phyloP scores from a whole-genome alignment of 352 stramenopile species.

The Phytophthora sojae region DNA sequence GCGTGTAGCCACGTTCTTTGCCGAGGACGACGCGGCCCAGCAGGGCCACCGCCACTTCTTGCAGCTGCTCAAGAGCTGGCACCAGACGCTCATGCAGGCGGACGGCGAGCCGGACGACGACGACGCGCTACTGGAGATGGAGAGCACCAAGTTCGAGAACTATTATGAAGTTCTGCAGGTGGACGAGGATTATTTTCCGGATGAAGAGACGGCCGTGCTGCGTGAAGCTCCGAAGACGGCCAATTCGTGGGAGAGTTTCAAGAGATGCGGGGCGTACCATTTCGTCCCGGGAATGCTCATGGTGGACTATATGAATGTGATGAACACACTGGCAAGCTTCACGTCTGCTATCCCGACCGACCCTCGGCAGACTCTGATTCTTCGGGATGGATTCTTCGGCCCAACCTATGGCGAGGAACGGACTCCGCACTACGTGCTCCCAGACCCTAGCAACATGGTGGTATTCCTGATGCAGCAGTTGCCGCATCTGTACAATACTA shows the following conservation, averaged over 20 bases:
- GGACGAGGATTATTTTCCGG: constrained; percentile 33
- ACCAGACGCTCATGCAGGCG: constrained; percentile 9
- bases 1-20: constrained; percentile 28
- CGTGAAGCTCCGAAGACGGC: constrained; percentile 1
- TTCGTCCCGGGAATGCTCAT: constrained; percentile 35
- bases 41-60: constrained; percentile 23
- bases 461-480: constrained; percentile 36
- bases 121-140: constrained; percentile 4
- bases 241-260: constrained; percentile 14
- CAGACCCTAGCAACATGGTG: constrained; percentile 21
- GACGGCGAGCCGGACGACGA: neutral
- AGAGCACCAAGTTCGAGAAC: constrained; percentile 23
- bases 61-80: constrained; percentile 16
- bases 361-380: neutral
- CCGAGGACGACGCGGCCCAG: constrained; percentile 6
- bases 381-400: constrained; percentile 31
- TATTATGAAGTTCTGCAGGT: constrained; percentile 39
- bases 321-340: constrained; percentile 25
- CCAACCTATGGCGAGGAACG: constrained; percentile 29
- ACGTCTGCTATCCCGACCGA: constrained; percentile 24
- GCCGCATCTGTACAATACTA: constrained; percentile 31
- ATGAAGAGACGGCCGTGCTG: neutral
- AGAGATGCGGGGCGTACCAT: constrained; percentile 19
- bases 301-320: constrained; percentile 25
- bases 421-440: constrained; percentile 30